Conservation (phyloP, 2,329 filamentous ascomycete species). For the Cyphellophora europaea region DNA sequence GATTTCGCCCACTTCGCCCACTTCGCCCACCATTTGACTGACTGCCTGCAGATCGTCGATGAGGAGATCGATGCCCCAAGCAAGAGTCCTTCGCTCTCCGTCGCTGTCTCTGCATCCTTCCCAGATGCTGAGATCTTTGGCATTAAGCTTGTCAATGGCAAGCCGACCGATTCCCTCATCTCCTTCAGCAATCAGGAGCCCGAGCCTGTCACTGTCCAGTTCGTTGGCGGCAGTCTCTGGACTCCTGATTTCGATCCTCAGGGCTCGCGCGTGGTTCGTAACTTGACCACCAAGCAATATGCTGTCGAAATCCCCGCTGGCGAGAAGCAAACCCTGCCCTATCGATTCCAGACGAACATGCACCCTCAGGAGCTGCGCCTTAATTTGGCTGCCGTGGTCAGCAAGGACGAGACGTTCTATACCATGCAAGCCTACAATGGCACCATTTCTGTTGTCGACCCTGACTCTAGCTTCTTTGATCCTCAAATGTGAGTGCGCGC, state of each 20-base stretch:
- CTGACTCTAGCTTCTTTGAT: slow-evolving; percentile 83
- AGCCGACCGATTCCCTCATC: slow-evolving; percentile 71
- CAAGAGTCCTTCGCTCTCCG: slow-evolving; percentile 49
- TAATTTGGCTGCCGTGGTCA: slow-evolving; percentile 65
- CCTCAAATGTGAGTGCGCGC: slow-evolving; percentile 74
- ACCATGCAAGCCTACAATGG: slow-evolving; percentile 73
- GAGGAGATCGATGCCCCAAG: slow-evolving; percentile 57
- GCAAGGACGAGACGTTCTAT: slow-evolving; percentile 47
- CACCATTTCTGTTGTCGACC: slow-evolving; percentile 78
- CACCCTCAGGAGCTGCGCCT: slow-evolving; percentile 81
- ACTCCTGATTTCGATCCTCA: slow-evolving; percentile 47
- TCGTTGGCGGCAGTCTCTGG: slow-evolving; percentile 67
- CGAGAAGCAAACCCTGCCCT: slow-evolving; percentile 50
- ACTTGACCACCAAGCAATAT: slow-evolving; percentile 72
- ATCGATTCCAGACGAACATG: slow-evolving; percentile 81
- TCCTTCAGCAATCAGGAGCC: slow-evolving; percentile 78
- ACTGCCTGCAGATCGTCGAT: slow-evolving; percentile 36
- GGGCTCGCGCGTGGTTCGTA: slow-evolving; percentile 60
- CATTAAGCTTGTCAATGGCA: slow-evolving; percentile 90
- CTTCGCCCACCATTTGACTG: slow-evolving; percentile 16
- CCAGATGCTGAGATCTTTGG: slow-evolving; percentile 73
- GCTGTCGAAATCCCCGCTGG: slow-evolving; percentile 65
- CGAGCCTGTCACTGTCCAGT: slow-evolving; percentile 61
- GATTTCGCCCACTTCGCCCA: not conserved
- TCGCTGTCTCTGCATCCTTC: slow-evolving; percentile 50